Evolutionary conservation across 1,139 yeast genomes (phyloP).

Genomic region (Kodamaea derodonti): DNA sequence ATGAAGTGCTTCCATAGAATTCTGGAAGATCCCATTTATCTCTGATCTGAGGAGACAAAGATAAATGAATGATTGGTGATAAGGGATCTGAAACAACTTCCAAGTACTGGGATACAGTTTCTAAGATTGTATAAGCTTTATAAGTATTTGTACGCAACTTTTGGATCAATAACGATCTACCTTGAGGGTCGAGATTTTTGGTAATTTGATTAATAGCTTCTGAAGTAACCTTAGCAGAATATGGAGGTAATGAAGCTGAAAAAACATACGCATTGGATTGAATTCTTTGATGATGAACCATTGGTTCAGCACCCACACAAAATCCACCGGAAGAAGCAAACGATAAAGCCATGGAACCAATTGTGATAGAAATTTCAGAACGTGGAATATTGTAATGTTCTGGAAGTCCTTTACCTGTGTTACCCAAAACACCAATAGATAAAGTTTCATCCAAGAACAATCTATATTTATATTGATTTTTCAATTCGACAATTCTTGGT

Average conservation of each 20-base stretch:
- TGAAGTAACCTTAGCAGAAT: slow-evolving; percentile 72
- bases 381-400: slow-evolving; percentile 69
- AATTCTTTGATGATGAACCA: slow-evolving; percentile 91
- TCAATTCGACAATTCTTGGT: slow-evolving; percentile 66
- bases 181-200: slow-evolving; percentile 28
- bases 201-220: slow-evolving; percentile 48
- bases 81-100: slow-evolving; percentile 53
- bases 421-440: slow-evolving; percentile 84
- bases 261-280: slow-evolving; percentile 88
- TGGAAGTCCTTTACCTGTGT: slow-evolving; percentile 78
- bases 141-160: slow-evolving; percentile 24
- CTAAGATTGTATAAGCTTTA: slow-evolving; percentile 19
- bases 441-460: slow-evolving; percentile 82
- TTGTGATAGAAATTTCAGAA: slow-evolving; percentile 71
- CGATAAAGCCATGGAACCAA: slow-evolving; percentile 81
- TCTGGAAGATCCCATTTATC: slow-evolving; percentile 41
- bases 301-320: slow-evolving; percentile 79
- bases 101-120: slow-evolving; percentile 19
- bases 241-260: slow-evolving; percentile 94
- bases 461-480: slow-evolving; percentile 78
- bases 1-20: slow-evolving; percentile 42
- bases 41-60: slow-evolving; percentile 44
- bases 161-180: slow-evolving; percentile 28
- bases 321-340: slow-evolving; percentile 94
- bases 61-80: slow-evolving; percentile 68